Evolutionary conservation across 225 moss, liverwort and hornwort species (phyloP).

Genomic region (Pseudoscleropodium purum): DNA sequence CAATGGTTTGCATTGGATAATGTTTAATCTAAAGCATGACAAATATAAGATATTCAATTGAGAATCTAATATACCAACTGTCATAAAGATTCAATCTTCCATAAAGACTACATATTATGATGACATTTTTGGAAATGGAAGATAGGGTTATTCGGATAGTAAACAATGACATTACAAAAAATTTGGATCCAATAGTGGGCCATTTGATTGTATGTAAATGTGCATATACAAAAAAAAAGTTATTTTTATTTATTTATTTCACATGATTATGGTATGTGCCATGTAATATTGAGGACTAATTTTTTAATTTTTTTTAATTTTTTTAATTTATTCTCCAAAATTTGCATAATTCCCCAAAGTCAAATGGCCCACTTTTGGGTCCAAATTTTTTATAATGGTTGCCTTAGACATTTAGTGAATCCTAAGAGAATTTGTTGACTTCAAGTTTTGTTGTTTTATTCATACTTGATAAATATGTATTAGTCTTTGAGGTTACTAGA

Average conservation of each 20-base stretch:
- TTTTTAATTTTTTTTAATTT: no score
- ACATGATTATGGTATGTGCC: no score
- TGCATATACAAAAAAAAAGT: no score
- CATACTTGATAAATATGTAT: rapidly evolving
- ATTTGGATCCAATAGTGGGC: no score
- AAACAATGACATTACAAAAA: not conserved
- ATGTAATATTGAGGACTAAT: no score
- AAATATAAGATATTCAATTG: not conserved
- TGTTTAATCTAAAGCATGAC: not conserved
- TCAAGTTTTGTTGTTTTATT: not conserved
- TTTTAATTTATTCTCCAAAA: no score
- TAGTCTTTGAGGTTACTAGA: rapidly evolving
- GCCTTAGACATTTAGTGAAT: rapidly evolving
- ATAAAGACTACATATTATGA: not conserved
- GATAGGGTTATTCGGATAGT: not conserved
- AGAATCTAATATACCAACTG: not conserved
- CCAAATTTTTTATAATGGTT: no score
- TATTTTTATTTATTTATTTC: no score
- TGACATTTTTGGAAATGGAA: not conserved
- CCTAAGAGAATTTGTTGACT: rapidly evolving
- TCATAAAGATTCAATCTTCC: not conserved
- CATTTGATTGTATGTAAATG: no score
- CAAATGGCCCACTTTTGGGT: no score
- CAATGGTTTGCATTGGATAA: not conserved
- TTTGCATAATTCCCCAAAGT: no score